Evolutionary conservation across 2,329 filamentous ascomycete genomes (phyloP).

Genomic region (Penicillium sp.): DNA sequence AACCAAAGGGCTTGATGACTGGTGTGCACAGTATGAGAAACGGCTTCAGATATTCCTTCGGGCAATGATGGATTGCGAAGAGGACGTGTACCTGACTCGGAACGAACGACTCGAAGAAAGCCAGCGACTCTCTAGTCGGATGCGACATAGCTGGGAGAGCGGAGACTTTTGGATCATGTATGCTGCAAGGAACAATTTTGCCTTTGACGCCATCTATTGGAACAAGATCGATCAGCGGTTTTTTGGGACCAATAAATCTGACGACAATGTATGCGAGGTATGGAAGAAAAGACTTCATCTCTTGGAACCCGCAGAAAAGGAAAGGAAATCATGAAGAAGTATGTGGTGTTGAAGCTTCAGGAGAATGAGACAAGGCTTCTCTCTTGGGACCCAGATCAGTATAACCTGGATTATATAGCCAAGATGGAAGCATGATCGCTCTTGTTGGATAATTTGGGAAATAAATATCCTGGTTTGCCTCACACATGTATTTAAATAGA

Average conservation of each 20-base stretch:
- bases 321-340: conserved; percentile 14
- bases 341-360: conserved; percentile 12
- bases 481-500: too few relatives aligned
- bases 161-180: conserved; percentile 17
- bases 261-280: not conserved
- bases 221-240: conserved; percentile 17
- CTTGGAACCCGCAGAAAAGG: conserved; percentile 8
- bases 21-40: conserved; percentile 12
- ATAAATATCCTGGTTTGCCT: too few relatives aligned
- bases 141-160: conserved; percentile 22
- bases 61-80: conserved; percentile 16
- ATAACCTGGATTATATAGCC: not conserved
- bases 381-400: conserved; percentile 18
- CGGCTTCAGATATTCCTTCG: conserved; percentile 25
- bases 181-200: conserved; percentile 12
- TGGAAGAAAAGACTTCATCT: conserved; percentile 17
- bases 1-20: conserved; percentile 29
- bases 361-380: conserved; percentile 12
- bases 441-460: too few relatives aligned
- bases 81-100: conserved; percentile 12
- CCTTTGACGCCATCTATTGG: conserved; percentile 15
- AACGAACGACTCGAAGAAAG: conserved; percentile 4
- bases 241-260: conserved; percentile 5
- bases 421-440: too few relatives aligned
- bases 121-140: conserved; percentile 28